These are phyloP conservation scores for Rhodotorula graminis DNA, from an alignment of 768 basidiomycete genomes.

Conservation along the genomic window DNA sequence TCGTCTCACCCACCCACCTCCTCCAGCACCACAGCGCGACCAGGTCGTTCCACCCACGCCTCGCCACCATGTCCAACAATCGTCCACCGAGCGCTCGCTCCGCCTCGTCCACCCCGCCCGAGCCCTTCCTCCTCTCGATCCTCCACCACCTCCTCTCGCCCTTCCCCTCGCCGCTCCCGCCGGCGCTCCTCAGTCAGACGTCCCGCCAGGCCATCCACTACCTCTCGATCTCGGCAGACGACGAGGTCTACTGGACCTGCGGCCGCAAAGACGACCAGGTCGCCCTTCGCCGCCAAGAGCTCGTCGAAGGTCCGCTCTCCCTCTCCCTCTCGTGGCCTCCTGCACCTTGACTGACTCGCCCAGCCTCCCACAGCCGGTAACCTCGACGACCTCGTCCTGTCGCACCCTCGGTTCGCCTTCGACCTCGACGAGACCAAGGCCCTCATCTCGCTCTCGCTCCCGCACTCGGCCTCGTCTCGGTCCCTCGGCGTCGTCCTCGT, in stretches of 20 bases:
- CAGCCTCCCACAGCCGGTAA: not conserved
- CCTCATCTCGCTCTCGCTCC: constrained; percentile 12
- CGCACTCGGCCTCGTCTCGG: not conserved
- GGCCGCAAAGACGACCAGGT: not conserved
- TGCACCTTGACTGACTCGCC: not conserved
- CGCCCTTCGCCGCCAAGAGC: not conserved
- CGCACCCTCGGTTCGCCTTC: not conserved
- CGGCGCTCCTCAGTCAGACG: not conserved
- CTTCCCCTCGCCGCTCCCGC: not conserved
- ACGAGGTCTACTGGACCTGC: constrained; percentile 10
- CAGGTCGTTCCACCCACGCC: too few relatives aligned
- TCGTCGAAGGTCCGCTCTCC: constrained; percentile 5
- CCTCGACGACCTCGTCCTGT: constrained; percentile 6
- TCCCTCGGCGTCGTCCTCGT: not conserved
- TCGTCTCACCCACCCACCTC: too few relatives aligned
- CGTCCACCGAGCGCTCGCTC: not conserved
- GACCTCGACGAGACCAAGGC: constrained; percentile 10
- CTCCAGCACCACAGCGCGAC: too few relatives aligned
- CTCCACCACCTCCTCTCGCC: constrained; percentile 6
- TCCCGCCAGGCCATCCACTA: constrained; percentile 3
- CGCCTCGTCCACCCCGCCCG: not conserved
- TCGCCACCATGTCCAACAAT: not conserved
- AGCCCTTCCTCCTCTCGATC: constrained; percentile 8
- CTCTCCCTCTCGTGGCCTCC: too few relatives aligned
- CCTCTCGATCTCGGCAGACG: not conserved